These are phyloP conservation scores for Parasarocladium wereldwijsianum DNA, from an alignment of 2,329 filamentous ascomycete species.

Conservation along the genomic window DNA sequence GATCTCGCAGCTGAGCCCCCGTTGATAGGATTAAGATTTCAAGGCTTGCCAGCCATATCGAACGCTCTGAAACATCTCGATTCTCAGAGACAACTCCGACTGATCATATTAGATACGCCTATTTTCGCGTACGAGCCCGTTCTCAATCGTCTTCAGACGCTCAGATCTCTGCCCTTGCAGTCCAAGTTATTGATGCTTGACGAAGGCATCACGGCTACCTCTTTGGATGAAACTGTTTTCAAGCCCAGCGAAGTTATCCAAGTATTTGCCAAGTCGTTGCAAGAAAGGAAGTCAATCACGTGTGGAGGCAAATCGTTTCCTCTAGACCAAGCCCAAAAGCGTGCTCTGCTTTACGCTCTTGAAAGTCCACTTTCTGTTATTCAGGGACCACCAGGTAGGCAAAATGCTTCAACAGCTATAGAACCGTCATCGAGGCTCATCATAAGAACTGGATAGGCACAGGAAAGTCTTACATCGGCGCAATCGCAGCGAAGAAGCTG, in stretches of 20 bases:
- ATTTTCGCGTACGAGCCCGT: conserved; percentile 58
- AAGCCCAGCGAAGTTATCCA: conserved; percentile 5
- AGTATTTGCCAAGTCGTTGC: neutral
- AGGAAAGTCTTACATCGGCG: conserved; percentile 62
- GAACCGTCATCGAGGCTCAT: neutral
- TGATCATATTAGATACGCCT: conserved; percentile 48
- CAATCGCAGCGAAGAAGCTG: conserved; percentile 42
- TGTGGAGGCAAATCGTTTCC: conserved; percentile 6
- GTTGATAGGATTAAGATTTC: conserved; percentile 34
- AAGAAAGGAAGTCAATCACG: neutral
- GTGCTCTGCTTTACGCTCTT: conserved; percentile 37
- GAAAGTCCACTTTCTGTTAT: conserved; percentile 42
- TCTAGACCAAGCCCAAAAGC: conserved; percentile 23
- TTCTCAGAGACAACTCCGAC: conserved; percentile 16
- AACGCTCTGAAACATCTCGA: conserved; percentile 23
- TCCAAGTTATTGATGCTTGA: conserved; percentile 28
- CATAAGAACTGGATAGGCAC: conserved; percentile 33
- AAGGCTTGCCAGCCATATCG: conserved; percentile 26
- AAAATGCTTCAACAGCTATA: neutral
- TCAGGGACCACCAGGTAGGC: conserved; percentile 55
- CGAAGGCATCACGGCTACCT: too few relatives aligned
- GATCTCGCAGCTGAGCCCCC: conserved; percentile 28
- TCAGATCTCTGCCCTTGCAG: conserved; percentile 39
- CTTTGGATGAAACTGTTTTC: conserved; percentile 8
- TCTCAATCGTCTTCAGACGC: conserved; percentile 40